Evolutionary conservation across 805 yeast genomes (phyloP).

Genomic region (Huiozyma naganishii): DNA sequence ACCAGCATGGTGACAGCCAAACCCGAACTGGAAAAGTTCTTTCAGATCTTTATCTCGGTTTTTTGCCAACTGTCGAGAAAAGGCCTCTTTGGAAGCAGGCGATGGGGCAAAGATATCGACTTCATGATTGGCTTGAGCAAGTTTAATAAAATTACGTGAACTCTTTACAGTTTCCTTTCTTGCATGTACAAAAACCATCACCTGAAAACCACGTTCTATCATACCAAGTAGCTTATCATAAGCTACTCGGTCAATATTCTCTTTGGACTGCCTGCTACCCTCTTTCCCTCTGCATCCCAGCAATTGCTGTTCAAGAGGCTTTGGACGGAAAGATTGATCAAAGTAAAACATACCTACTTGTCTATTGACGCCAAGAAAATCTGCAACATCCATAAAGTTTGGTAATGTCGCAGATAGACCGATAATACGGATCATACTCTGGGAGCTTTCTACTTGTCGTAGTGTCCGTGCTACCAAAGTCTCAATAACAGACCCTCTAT

Average conservation of each 20-base stretch:
- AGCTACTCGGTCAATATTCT: conserved; percentile 62
- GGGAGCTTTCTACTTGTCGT: conserved; percentile 89
- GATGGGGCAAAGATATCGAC: conserved; percentile 32
- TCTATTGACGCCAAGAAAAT: conserved; percentile 83
- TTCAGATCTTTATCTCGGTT: conserved; percentile 68
- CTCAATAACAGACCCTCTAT: conserved; percentile 94
- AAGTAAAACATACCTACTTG: conserved; percentile 89
- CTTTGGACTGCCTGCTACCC: conserved; percentile 57
- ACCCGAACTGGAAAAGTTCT: conserved; percentile 71
- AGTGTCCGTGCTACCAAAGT: conserved; percentile 89
- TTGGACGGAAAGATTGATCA: conserved; percentile 88
- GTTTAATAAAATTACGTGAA: conserved; percentile 56
- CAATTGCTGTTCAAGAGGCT: conserved; percentile 80
- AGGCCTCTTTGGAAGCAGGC: conserved; percentile 25
- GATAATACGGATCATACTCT: conserved; percentile 84
- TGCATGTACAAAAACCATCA: conserved; percentile 94
- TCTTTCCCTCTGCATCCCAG: conserved; percentile 82
- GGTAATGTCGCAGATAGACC: conserved; percentile 94
- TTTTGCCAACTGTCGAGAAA: conserved; percentile 53
- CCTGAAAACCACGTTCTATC: conserved; percentile 66
- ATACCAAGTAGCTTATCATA: conserved; percentile 67
- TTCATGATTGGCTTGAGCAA: conserved; percentile 57
- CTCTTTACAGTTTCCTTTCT: conserved; percentile 86
- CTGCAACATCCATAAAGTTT: conserved; percentile 86
- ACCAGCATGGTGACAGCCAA: conserved; percentile 97